These are phyloP conservation scores for Torulaspora delbrueckii DNA, from an alignment of 805 yeast genomes.

Conservation along the genomic window DNA sequence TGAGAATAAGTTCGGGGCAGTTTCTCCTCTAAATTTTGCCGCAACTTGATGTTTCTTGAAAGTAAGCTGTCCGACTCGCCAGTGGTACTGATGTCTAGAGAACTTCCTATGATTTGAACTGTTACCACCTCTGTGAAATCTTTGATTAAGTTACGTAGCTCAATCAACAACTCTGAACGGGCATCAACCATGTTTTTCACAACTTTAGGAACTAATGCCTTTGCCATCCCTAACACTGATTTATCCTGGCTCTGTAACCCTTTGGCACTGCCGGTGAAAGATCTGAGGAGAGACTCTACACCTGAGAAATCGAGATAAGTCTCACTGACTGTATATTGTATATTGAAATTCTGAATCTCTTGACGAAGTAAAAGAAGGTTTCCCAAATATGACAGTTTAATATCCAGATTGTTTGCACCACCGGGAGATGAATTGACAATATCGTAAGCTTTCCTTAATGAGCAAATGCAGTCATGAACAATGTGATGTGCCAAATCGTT, in stretches of 20 bases:
- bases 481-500: constrained; percentile 86
- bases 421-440: constrained; percentile 40
- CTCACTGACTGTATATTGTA: constrained; percentile 68
- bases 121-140: constrained; percentile 60
- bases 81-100: constrained; percentile 29
- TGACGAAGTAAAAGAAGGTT: constrained; percentile 66
- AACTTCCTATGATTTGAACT: constrained; percentile 45
- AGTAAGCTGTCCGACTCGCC: constrained; percentile 24
- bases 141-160: constrained; percentile 65
- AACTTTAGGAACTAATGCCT: constrained; percentile 71
- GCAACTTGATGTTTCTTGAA: constrained; percentile 38
- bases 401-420: constrained; percentile 46
- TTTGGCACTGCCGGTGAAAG: constrained; percentile 29
- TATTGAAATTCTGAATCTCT: constrained; percentile 72
- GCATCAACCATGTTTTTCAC: constrained; percentile 81
- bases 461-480: constrained; percentile 67
- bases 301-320: constrained; percentile 80
- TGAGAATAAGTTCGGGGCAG: constrained; percentile 53
- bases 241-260: constrained; percentile 12
- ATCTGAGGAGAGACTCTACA: constrained; percentile 47
- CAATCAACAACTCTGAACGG: constrained; percentile 63
- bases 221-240: constrained; percentile 46
- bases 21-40: constrained; percentile 46
- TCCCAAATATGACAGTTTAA: constrained; percentile 63
- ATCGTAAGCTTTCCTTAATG: constrained; percentile 53